Conservation (phyloP, 495 filamentous ascomycete species). For the Penicillium canariense region DNA sequence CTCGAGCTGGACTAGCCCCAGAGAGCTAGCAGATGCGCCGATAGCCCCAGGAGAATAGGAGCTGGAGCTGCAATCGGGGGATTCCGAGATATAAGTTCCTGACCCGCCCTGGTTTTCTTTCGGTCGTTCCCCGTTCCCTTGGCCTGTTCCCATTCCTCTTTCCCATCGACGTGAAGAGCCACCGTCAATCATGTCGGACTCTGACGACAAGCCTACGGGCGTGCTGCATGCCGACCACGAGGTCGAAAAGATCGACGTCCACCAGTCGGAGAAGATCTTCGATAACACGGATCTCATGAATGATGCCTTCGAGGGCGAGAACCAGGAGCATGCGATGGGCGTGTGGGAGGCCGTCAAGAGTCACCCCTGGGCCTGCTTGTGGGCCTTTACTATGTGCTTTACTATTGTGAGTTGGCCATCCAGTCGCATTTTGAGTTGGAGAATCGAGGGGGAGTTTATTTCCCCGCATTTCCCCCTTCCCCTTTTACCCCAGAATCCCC, state of each 20-base stretch:
- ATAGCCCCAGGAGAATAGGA: neutral
- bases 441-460: slow-evolving; percentile 21
- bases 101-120: too few species aligned
- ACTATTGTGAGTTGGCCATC: too few species aligned
- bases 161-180: too few species aligned
- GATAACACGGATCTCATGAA: slow-evolving; percentile 29
- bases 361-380: slow-evolving; percentile 49
- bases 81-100: too few species aligned
- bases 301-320: slow-evolving; percentile 36
- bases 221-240: neutral
- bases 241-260: slow-evolving; percentile 23
- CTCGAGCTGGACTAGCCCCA: too few species aligned
- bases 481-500: too few species aligned
- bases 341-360: slow-evolving; percentile 32
- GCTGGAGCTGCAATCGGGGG: neutral
- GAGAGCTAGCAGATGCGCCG: too few species aligned
- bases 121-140: too few species aligned
- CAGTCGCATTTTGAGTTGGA: too few species aligned
- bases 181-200: too few species aligned
- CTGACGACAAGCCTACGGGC: neutral
- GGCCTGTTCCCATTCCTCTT: too few species aligned
- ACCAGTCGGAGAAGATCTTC: slow-evolving; percentile 32
- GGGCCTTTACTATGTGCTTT: slow-evolving; percentile 45
- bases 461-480: neutral
- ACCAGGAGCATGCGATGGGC: slow-evolving; percentile 32